phyloP scores from a whole-genome alignment of 306 rosid genomes.

The Dalbergia cultrata region DNA sequence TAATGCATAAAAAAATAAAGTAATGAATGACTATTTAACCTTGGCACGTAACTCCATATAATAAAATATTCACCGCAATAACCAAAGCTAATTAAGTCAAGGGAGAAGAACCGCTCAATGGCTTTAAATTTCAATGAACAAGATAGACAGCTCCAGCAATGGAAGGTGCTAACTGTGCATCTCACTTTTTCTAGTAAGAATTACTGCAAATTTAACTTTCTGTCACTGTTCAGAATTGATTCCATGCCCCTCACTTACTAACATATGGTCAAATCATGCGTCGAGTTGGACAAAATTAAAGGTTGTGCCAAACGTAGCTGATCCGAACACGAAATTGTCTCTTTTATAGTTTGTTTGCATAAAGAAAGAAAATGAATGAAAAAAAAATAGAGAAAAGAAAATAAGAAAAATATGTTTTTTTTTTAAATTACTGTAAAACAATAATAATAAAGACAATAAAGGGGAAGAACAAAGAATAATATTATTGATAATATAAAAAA shows the following conservation, averaged over 20 bases:
- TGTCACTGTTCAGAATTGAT: constrained; percentile 18
- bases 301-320: background rate
- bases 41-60: background rate
- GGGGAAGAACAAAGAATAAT: too few relatives aligned
- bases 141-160: background rate
- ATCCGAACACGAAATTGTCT: constrained; percentile 7
- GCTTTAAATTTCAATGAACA: constrained; percentile 6
- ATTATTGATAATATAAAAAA: too few relatives aligned
- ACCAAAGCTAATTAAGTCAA: background rate
- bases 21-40: background rate
- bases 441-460: too few relatives aligned
- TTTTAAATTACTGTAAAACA: too few relatives aligned
- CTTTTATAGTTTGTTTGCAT: too few relatives aligned
- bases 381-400: too few relatives aligned
- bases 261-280: constrained; percentile 44
- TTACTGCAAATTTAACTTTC: background rate
- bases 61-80: background rate
- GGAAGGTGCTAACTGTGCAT: background rate
- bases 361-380: too few relatives aligned
- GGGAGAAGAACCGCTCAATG: background rate
- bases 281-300: background rate
- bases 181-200: background rate
- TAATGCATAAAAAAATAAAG: constrained; percentile 9
- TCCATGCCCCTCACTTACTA: constrained; percentile 11
- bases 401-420: too few relatives aligned